phyloP scores from a whole-genome alignment of 2,329 filamentous ascomycete genomes.

The Apiospora sp. region DNA sequence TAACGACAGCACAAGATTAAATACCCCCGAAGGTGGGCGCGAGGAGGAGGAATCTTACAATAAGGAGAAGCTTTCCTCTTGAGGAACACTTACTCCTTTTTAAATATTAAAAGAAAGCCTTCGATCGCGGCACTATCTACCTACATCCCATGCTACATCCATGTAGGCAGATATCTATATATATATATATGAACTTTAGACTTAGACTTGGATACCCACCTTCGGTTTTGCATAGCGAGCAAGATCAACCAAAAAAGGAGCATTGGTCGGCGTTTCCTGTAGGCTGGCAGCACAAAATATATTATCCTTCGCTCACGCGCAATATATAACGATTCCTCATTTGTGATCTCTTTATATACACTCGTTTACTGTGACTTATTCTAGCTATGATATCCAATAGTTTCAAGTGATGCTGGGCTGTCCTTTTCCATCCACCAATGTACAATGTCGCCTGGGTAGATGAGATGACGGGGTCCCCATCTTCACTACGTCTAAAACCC shows the following conservation, averaged over 20 bases:
- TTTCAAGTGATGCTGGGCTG: background rate
- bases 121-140: background rate
- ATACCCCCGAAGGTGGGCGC: background rate
- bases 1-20: background rate
- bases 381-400: background rate
- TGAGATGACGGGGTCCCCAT: background rate
- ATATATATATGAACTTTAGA: slow-evolving; percentile 8
- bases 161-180: background rate
- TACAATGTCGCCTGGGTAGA: background rate
- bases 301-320: background rate
- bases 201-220: slow-evolving; percentile 18
- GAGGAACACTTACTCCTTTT: background rate
- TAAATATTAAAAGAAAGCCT: background rate
- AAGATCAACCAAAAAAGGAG: slow-evolving; percentile 3
- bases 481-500: slow-evolving; percentile 33
- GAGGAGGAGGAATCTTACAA: background rate
- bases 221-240: slow-evolving; percentile 10
- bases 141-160: background rate
- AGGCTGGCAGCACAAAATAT: background rate
- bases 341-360: background rate
- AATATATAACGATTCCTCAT: no score
- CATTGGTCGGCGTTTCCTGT: background rate
- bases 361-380: background rate
- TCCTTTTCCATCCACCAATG: background rate
- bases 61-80: slow-evolving; percentile 7